These are phyloP conservation scores for Chloroidium sp. DNA, from an alignment of 163 green algal species.

Conservation along the genomic window DNA sequence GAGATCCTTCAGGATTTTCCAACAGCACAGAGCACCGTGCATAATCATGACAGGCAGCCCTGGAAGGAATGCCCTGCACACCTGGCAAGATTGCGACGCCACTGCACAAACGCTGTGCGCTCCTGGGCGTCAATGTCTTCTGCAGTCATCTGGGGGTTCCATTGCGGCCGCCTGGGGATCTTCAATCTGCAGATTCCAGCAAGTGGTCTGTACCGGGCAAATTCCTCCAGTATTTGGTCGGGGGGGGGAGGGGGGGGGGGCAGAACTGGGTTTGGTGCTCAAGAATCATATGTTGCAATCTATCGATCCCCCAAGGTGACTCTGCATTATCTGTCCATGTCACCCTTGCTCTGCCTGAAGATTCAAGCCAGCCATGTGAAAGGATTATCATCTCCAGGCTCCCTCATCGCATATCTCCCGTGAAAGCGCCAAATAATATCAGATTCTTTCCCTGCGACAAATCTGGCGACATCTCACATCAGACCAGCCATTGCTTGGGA, in stretches of 20 bases:
- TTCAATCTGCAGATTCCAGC: constrained; percentile 22
- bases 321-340: no score
- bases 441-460: not conserved
- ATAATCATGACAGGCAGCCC: constrained; percentile 5
- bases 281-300: no score
- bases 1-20: not conserved
- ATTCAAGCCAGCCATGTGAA: not conserved
- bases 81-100: constrained; percentile 65
- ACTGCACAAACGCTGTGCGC: constrained; percentile 73
- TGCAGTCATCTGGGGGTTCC: constrained; percentile 49
- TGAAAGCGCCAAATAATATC: not conserved
- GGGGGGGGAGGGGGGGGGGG: no score
- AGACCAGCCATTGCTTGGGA: not conserved
- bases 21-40: not conserved
- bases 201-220: not conserved
- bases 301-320: no score
- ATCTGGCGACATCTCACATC: not conserved
- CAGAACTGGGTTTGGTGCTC: no score
- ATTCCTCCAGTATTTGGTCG: not conserved
- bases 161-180: constrained; percentile 60
- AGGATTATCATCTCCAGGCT: not conserved
- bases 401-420: not conserved
- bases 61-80: not conserved
- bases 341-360: no score
- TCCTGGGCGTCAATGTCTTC: constrained; percentile 75